phyloP scores from a whole-genome alignment of 108 stramenopile species.

The Skeletonema potamos region DNA sequence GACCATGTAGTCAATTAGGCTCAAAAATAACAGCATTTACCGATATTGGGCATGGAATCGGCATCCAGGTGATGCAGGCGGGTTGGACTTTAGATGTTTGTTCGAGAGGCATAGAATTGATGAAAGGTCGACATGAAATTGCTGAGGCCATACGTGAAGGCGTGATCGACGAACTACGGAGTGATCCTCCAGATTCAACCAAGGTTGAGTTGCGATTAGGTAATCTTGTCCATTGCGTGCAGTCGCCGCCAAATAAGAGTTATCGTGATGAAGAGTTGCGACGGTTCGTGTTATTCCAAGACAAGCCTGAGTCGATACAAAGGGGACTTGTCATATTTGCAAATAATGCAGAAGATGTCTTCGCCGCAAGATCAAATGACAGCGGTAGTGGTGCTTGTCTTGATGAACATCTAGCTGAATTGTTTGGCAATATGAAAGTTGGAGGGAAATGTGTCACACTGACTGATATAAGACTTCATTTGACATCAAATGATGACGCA shows the following conservation, averaged over 20 bases:
- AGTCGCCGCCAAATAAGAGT: not conserved
- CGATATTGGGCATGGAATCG: constrained; percentile 32
- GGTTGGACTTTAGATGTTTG: constrained; percentile 10
- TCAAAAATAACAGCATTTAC: constrained; percentile 16
- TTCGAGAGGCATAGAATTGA: constrained; percentile 18
- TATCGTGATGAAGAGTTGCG: constrained; percentile 10
- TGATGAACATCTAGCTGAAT: constrained; percentile 8
- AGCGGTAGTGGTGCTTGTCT: constrained; percentile 1
- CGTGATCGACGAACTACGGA: not conserved
- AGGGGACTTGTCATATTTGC: constrained; percentile 20
- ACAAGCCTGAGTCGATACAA: constrained; percentile 5
- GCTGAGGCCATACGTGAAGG: not conserved
- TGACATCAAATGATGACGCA: constrained; percentile 1
- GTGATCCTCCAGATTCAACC: constrained; percentile 7
- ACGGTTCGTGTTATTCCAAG: constrained; percentile 8
- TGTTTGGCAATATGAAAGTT: constrained; percentile 28
- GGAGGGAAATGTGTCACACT: constrained; percentile 29
- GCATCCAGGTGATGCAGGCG: constrained; percentile 24
- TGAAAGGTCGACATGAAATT: constrained; percentile 14
- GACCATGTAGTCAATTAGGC: not conserved
- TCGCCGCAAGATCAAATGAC: constrained; percentile 14
- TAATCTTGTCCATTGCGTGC: constrained; percentile 12
- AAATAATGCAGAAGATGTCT: constrained; percentile 28
- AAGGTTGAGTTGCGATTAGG: not conserved
- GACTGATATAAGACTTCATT: constrained; percentile 6